These are phyloP conservation scores for Misopates orontium DNA, from an alignment of 257 asterid genomes.

Conservation along the genomic window DNA sequence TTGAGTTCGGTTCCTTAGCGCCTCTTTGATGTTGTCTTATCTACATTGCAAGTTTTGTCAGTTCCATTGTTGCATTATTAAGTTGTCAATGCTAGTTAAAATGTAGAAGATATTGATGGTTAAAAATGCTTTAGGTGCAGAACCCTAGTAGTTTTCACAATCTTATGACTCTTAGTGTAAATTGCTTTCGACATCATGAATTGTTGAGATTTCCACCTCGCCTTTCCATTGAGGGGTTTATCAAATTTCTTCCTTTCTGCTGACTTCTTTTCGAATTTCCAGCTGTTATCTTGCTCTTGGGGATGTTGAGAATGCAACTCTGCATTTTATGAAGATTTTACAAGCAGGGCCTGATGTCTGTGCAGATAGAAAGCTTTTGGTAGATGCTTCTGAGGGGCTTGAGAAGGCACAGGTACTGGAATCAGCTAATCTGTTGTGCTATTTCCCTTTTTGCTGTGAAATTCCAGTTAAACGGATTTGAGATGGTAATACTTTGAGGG, in stretches of 20 bases:
- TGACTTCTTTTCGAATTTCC: slow-evolving; percentile 29
- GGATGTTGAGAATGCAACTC: slow-evolving; percentile 76
- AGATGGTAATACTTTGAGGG: slow-evolving; percentile 4
- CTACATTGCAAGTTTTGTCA: slow-evolving; percentile 18
- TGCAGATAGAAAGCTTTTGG: slow-evolving; percentile 67
- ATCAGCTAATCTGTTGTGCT: slow-evolving; percentile 7
- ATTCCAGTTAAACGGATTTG: slow-evolving; percentile 11
- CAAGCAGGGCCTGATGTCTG: slow-evolving; percentile 70
- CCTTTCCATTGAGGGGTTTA: background rate
- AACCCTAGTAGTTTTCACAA: slow-evolving; percentile 10
- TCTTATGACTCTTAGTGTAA: slow-evolving; percentile 4
- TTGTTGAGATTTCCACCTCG: slow-evolving; percentile 16
- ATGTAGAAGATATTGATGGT: background rate
- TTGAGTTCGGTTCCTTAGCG: background rate
- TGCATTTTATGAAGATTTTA: slow-evolving; percentile 75
- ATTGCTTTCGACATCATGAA: slow-evolving; percentile 18
- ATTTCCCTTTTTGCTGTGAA: slow-evolving; percentile 10
- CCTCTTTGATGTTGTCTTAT: slow-evolving; percentile 16
- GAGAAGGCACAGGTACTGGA: slow-evolving; percentile 69
- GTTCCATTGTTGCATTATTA: background rate
- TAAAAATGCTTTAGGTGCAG: slow-evolving; percentile 8
- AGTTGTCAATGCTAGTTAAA: slow-evolving; percentile 16
- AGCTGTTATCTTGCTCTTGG: slow-evolving; percentile 97
- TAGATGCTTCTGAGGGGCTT: slow-evolving; percentile 93
- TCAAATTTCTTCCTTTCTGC: slow-evolving; percentile 3